Conservation (phyloP, 75 land plant species). For the Pinus albicaulis region DNA sequence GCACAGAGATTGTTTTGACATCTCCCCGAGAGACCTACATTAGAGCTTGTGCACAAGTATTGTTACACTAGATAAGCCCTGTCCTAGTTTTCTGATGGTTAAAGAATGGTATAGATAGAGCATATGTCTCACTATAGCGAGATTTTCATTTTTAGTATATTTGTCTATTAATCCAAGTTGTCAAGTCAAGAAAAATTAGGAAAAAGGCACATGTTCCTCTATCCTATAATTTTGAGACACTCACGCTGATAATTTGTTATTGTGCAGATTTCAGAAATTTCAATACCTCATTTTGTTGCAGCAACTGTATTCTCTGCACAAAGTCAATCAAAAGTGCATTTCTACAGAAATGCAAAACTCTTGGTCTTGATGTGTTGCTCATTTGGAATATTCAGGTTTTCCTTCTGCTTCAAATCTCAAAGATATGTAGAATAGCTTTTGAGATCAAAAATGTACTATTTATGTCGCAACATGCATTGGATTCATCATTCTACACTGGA, state of each 20-base stretch:
- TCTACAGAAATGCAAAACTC: conserved; percentile 56
- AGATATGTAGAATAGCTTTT: not conserved
- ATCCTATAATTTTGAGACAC: not conserved
- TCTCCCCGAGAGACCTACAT: not conserved
- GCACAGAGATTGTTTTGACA: not conserved
- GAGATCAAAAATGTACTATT: no score
- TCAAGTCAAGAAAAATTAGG: not conserved
- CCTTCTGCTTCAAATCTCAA: not conserved
- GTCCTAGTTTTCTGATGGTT: no score
- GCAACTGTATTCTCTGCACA: conserved; percentile 88
- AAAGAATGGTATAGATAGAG: not conserved
- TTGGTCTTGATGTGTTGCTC: conserved; percentile 45
- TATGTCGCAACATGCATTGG: not conserved
- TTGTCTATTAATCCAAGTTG: not conserved
- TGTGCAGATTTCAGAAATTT: conserved; percentile 75
- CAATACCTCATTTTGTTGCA: conserved; percentile 80
- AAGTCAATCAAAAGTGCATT: conserved; percentile 44
- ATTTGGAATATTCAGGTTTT: conserved; percentile 87
- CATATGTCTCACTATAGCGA: not conserved
- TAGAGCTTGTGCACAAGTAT: not conserved
- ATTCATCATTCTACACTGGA: not conserved
- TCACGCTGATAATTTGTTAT: conserved; percentile 4
- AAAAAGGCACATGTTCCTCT: not conserved
- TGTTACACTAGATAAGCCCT: no score
- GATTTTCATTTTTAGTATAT: not conserved